Base-by-base conservation (phyloP, 164 flowering plant genomes). In the Magnolia officinalis region DNA sequence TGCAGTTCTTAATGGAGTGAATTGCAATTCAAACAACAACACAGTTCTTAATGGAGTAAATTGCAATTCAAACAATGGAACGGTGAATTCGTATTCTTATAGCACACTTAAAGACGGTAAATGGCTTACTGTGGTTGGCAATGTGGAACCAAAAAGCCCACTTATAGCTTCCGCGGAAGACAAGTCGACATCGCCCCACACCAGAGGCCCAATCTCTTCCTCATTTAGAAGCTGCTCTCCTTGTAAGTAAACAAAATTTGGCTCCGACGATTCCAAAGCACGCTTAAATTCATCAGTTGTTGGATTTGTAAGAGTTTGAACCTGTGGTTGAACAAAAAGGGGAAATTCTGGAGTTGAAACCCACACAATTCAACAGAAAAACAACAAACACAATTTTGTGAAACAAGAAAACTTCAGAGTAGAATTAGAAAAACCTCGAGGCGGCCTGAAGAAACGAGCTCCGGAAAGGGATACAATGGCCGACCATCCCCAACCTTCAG, bases 81-180 rank as follows among this genome's bases (percentile, higher is more conserved):
- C 18, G 18, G 18, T 55, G 45, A 37, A 37, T 37, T 37, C 45
- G 0, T 37, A 37, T 37, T 37, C 37, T 63, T 45, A 50, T 74
- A 59, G 65, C 50, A 76, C 16, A 21, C n/a, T 2, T 7, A 8
- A 24, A 20, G 68, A 31, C 52, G 2, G 37, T 75, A 20, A 78
- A 75, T 74, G 58, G 79, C 94, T 81, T 84, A 94, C 98, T 49
- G 89, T 84, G 51, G 92, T 84, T 2, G 97, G 98, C 80, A 89
- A 80, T 65, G 79, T 75, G 61, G 90, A 55, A 78, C 81, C 83
- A 84, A 92, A 91, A 18, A 91, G 82, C 21, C 78, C 89, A 74
- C 81, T 78, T 66, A 90, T 45, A 50, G 84, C 89, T 76, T 92
- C 93, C 29, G 85, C 77, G 51, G 77, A 79, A 5, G 90, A 87